Percentiles rank a stretch among this genome's conserved stretches.
These are phyloP conservation scores for Tympanopsis confertula DNA, from an alignment of 2,329 filamentous ascomycete species.

Conservation along the genomic window DNA sequence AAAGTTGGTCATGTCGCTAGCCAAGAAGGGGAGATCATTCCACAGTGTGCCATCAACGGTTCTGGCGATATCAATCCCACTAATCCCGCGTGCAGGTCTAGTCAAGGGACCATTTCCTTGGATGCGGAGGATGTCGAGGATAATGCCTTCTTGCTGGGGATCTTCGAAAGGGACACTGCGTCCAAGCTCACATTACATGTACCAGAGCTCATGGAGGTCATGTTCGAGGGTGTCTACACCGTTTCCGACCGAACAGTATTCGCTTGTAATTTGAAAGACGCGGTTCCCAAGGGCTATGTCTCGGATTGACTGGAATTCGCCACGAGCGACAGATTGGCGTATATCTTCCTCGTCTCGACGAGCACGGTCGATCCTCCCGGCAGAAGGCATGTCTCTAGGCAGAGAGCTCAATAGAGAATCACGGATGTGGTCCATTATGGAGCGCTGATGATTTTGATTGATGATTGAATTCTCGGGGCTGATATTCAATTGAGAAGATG, in stretches of 20 bases:
- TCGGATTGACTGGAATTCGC: constrained; percentile 4
- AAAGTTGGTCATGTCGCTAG: constrained; percentile 10
- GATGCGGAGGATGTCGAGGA: constrained; percentile 12
- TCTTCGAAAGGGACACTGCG: constrained; percentile 6
- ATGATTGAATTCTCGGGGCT: constrained; percentile 3
- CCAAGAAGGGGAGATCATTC: constrained; percentile 12
- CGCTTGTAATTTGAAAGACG: constrained; percentile 5
- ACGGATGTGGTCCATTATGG: constrained; percentile 6
- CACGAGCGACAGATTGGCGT: constrained; percentile 3
- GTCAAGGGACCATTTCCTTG: constrained; percentile 8
- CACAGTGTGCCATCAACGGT: constrained; percentile 10
- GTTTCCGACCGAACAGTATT: constrained; percentile 9
- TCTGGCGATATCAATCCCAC: constrained; percentile 11
- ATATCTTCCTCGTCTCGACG: constrained; percentile 3
- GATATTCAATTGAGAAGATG: constrained; percentile 1
- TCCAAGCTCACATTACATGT: constrained; percentile 10
- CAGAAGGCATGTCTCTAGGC: constrained; percentile 3
- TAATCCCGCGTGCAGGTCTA: constrained; percentile 4
- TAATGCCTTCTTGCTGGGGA: constrained; percentile 9
- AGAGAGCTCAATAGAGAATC: constrained; percentile 5
- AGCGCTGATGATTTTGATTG: constrained; percentile 3
- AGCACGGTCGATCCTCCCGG: constrained; percentile 1
- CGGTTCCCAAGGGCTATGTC: constrained; percentile 5
- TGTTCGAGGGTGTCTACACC: constrained; percentile 7
- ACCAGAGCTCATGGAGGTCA: constrained; percentile 9